Conservation (phyloP, 1,284 basidiomycete species). For the Puccinia novopanici region DNA sequence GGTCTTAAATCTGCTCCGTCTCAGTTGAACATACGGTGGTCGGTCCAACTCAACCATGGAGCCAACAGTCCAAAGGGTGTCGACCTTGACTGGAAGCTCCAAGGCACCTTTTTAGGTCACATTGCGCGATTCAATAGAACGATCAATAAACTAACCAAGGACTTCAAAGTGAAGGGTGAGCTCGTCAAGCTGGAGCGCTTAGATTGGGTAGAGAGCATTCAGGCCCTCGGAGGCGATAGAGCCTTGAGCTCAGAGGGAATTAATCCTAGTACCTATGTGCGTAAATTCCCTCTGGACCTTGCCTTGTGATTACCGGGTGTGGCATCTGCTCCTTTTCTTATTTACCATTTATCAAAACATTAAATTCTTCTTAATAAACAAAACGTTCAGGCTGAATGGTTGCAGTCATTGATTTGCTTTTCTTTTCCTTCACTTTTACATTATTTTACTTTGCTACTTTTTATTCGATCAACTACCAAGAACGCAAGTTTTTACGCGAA, state of each 20-base stretch:
- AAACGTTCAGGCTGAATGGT: neutral
- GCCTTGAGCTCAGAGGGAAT: slow-evolving; percentile 24
- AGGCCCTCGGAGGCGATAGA: neutral
- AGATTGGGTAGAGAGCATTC: slow-evolving; percentile 26
- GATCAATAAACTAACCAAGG: neutral
- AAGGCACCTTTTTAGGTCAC: slow-evolving; percentile 24
- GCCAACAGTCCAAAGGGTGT: neutral
- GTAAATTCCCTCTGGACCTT: slow-evolving; percentile 4
- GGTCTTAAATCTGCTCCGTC: slow-evolving; percentile 25
- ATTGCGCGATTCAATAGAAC: slow-evolving; percentile 25
- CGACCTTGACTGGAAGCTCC: slow-evolving; percentile 4
- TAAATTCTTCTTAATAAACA: neutral
- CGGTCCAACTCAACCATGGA: neutral
- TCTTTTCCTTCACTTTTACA: too few relatives aligned
- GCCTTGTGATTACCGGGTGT: neutral
- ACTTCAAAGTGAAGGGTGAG: slow-evolving; percentile 4
- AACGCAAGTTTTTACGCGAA: slow-evolving; percentile 38
- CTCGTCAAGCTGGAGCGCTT: neutral
- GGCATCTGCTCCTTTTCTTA: neutral
- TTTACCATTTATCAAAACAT: neutral
- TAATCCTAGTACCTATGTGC: slow-evolving; percentile 17
- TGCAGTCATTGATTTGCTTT: neutral
- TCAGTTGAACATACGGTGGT: slow-evolving; percentile 32
- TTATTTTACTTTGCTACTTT: too few relatives aligned
- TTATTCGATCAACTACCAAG: neutral